Conservation (phyloP, 306 rosid genomes). For the Astragalus glycyphyllos region DNA sequence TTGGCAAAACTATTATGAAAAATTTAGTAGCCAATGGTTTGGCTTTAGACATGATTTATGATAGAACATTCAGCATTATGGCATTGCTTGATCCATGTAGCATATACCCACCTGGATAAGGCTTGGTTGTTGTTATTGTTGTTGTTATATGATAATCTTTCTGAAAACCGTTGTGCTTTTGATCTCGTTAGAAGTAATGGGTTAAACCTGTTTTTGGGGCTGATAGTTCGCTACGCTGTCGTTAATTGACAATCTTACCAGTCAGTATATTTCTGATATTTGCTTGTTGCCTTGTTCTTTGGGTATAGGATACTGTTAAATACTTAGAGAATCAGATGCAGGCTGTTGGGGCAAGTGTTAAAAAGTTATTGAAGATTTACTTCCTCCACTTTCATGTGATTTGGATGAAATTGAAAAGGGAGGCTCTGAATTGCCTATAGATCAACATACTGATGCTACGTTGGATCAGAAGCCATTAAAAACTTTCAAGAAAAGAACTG, state of each 20-base stretch:
- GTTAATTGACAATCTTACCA: neutral
- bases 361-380: conserved; percentile 70
- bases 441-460: conserved; percentile 48
- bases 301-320: conserved; percentile 76
- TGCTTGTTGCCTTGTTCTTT: conserved; percentile 37
- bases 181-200: conserved; percentile 14
- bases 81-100: too few species aligned
- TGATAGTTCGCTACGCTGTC: conserved; percentile 20
- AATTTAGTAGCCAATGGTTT: too few species aligned
- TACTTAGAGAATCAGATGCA: conserved; percentile 87
- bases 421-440: conserved; percentile 46
- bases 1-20: too few species aligned
- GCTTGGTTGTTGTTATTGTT: neutral
- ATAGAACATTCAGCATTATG: too few species aligned
- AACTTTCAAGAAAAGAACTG: conserved; percentile 46
- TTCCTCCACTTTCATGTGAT: conserved; percentile 54
- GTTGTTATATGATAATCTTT: conserved; percentile 10
- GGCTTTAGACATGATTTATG: too few species aligned
- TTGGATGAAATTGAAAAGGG: conserved; percentile 43
- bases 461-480: conserved; percentile 46
- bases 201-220: conserved; percentile 10
- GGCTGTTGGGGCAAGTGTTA: conserved; percentile 77
- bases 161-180: neutral
- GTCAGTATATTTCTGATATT: conserved; percentile 11
- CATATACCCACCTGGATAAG: too few species aligned